A percentile compares a stretch with the other conserved stretches of the same genome.
These are phyloP conservation scores for Fusarium incarnatum DNA, from an alignment of 2,329 filamentous ascomycete genomes.

Conservation along the genomic window DNA sequence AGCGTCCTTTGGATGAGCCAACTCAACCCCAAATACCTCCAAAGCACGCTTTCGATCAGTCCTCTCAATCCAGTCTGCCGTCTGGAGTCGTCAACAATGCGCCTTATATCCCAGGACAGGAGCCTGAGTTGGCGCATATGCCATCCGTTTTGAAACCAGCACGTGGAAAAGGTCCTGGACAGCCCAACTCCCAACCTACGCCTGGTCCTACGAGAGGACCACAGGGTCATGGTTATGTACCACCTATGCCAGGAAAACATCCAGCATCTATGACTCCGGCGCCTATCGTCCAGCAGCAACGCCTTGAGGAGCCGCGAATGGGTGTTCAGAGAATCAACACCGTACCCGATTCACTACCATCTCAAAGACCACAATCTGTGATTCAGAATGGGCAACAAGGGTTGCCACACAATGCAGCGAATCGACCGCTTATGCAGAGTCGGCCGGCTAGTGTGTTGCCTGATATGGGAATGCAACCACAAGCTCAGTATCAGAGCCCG, in stretches of 20 bases:
- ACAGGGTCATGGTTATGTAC: slow-evolving; percentile 37
- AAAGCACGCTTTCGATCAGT: slow-evolving; percentile 1
- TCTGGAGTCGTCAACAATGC: not conserved
- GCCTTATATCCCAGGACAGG: slow-evolving; percentile 13
- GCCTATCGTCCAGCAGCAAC: slow-evolving; percentile 32
- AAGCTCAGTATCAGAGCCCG: slow-evolving; percentile 31
- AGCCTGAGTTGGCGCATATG: slow-evolving; percentile 30
- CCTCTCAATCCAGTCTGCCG: not conserved
- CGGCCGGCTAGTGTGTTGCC: slow-evolving; percentile 42
- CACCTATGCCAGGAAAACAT: slow-evolving; percentile 40
- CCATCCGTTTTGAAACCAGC: slow-evolving; percentile 44
- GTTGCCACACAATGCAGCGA: not conserved
- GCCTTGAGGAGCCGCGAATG: slow-evolving; percentile 34
- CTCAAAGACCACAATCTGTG: slow-evolving; percentile 32
- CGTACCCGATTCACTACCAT: slow-evolving; percentile 38
- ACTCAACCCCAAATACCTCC: slow-evolving; percentile 13
- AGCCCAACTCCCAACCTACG: slow-evolving; percentile 18
- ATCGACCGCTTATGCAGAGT: slow-evolving; percentile 19
- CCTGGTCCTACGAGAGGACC: not conserved
- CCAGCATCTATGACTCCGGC: slow-evolving; percentile 45
- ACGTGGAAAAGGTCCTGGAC: slow-evolving; percentile 32
- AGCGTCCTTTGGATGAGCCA: slow-evolving; percentile 24
- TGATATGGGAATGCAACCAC: slow-evolving; percentile 23
- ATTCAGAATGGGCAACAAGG: slow-evolving; percentile 19
- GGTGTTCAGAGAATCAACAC: slow-evolving; percentile 41